phyloP scores from a whole-genome alignment of 345 rosid genomes.

The Mangifera indica region DNA sequence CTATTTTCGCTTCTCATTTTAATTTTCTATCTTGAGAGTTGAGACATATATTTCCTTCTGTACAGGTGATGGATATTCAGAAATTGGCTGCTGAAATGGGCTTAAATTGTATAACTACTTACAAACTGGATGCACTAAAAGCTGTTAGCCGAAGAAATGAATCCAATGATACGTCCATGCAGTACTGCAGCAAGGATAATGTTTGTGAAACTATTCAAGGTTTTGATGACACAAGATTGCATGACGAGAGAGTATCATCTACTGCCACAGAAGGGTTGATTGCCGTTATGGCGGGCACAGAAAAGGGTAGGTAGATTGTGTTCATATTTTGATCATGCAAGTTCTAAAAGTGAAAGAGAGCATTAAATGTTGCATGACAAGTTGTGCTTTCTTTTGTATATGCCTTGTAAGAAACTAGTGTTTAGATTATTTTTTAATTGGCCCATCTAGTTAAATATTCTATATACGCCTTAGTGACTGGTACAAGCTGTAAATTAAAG shows the following conservation, averaged over 20 bases:
- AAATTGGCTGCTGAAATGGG: conserved; percentile 88
- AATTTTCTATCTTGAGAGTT: conserved; percentile 1
- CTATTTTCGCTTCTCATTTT: background rate
- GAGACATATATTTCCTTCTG: conserved; percentile 4
- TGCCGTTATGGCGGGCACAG: conserved; percentile 27
- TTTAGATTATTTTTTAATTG: background rate
- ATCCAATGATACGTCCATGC: conserved; percentile 28
- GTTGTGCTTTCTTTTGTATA: background rate
- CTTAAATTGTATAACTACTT: conserved; percentile 73
- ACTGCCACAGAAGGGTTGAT: conserved; percentile 29
- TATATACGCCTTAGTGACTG: background rate
- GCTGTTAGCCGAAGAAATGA: conserved; percentile 57
- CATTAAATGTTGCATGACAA: conserved; percentile 6
- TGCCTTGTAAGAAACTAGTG: background rate
- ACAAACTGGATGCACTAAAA: conserved; percentile 86
- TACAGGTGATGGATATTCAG: conserved; percentile 70
- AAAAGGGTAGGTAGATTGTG: conserved; percentile 41
- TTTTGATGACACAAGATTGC: conserved; percentile 28
- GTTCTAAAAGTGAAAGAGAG: background rate
- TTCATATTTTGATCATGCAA: background rate
- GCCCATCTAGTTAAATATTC: background rate
- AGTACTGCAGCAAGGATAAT: conserved; percentile 23
- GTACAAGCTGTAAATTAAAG: background rate
- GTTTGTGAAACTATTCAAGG: conserved; percentile 26
- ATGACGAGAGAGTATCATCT: conserved; percentile 32